Evolutionary conservation across 495 filamentous ascomycete species (phyloP).

Genomic region (Talaromyces borbonicus): DNA sequence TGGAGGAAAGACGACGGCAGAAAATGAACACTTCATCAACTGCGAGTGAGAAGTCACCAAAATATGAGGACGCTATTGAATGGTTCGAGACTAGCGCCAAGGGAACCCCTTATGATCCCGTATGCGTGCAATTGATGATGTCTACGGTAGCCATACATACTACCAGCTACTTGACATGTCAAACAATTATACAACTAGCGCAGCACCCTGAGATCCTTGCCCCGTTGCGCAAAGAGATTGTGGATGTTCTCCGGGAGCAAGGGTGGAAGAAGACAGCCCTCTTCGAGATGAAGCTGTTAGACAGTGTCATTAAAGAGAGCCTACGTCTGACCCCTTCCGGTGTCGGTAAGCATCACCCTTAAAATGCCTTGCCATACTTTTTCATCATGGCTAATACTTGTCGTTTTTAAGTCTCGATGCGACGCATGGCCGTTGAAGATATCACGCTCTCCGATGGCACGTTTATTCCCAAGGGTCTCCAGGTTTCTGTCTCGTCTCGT

Average conservation of each 20-base stretch:
- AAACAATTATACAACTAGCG: neutral
- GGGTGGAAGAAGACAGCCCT: slow-evolving; percentile 39
- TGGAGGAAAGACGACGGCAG: neutral
- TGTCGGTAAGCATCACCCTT: slow-evolving; percentile 23
- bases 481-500: slow-evolving; percentile 26
- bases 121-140: slow-evolving; percentile 9
- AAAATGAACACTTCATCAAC: too few relatives aligned
- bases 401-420: slow-evolving; percentile 36
- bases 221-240: slow-evolving; percentile 30
- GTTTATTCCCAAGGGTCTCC: slow-evolving; percentile 24
- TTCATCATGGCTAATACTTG: too few relatives aligned
- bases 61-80: neutral
- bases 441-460: too few relatives aligned
- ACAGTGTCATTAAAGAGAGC: slow-evolving; percentile 32
- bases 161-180: neutral
- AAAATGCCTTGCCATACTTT: neutral
- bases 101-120: slow-evolving; percentile 12
- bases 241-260: slow-evolving; percentile 21
- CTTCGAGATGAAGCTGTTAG: slow-evolving; percentile 41
- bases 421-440: slow-evolving; percentile 17
- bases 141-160: slow-evolving; percentile 7
- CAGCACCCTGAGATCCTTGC: slow-evolving; percentile 10
- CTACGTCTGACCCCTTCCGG: slow-evolving; percentile 22
- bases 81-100: slow-evolving; percentile 15
- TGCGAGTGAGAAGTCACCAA: neutral